A percentile compares a stretch with the other conserved stretches of the same genome.
Evolutionary conservation across 768 basidiomycete genomes (phyloP).

Genomic region (Russula vinacea): DNA sequence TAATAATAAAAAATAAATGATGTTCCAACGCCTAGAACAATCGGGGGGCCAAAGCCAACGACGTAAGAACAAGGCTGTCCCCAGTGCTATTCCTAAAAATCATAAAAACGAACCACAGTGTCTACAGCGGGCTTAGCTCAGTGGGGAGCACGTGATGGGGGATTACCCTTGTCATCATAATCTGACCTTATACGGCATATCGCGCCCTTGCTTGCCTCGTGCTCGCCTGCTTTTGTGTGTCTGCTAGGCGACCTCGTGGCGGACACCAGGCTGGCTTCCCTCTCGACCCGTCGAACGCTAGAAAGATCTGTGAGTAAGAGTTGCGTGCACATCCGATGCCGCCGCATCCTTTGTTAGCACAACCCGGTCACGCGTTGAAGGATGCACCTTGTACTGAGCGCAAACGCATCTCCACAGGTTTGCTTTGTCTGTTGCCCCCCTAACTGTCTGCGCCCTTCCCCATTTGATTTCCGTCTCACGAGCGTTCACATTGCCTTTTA

Average conservation of each 20-base stretch:
- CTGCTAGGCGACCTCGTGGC: conserved; percentile 20
- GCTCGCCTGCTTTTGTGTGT: conserved; percentile 13
- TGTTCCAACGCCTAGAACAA: conserved; percentile 17
- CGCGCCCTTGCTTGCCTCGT: conserved; percentile 13
- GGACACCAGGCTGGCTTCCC: conserved; percentile 8
- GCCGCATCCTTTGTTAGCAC: conserved; percentile 10
- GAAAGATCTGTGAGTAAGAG: neutral
- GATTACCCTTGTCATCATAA: conserved; percentile 1
- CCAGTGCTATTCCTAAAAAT: neutral
- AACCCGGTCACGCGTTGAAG: neutral
- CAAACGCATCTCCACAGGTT: neutral
- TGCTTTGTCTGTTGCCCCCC: conserved; percentile 11
- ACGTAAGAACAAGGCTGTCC: conserved; percentile 17
- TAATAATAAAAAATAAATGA: conserved; percentile 11
- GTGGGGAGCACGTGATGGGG: conserved; percentile 4
- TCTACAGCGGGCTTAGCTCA: conserved; percentile 1
- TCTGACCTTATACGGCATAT: conserved; percentile 19
- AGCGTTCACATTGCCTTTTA: conserved; percentile 11
- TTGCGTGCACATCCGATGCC: conserved; percentile 11
- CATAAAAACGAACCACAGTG: neutral
- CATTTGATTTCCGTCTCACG: conserved; percentile 7
- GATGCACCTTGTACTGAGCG: neutral
- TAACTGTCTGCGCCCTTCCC: conserved; percentile 14
- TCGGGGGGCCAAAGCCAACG: conserved; percentile 14
- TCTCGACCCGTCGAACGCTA: neutral